phyloP scores from a whole-genome alignment of 306 rosid species.

The Vachellia pachyceras region DNA sequence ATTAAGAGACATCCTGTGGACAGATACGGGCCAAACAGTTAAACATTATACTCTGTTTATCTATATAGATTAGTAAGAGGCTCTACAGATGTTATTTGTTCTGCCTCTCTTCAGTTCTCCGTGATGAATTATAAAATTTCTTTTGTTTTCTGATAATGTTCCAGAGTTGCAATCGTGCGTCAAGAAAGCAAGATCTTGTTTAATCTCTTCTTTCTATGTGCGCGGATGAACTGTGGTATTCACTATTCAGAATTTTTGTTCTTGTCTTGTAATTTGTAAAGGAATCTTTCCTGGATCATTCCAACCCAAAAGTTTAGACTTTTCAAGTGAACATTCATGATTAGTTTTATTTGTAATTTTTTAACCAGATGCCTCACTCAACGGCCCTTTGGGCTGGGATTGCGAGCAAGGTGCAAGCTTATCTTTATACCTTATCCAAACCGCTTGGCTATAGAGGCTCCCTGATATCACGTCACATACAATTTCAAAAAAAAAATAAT shows the following conservation, averaged over 20 bases:
- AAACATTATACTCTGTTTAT: conserved; percentile 37
- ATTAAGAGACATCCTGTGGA: conserved; percentile 82
- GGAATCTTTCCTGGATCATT: not conserved
- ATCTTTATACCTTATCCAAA: not conserved
- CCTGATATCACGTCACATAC: not conserved
- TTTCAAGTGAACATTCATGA: not conserved
- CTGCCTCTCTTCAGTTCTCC: conserved; percentile 31
- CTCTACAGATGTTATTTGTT: conserved; percentile 29
- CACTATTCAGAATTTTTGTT: conserved; percentile 39
- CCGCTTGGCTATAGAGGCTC: not conserved
- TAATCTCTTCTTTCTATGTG: conserved; percentile 63
- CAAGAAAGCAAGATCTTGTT: conserved; percentile 79
- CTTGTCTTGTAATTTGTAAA: conserved; percentile 22
- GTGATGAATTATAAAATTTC: conserved; percentile 38
- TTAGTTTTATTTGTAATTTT: not conserved
- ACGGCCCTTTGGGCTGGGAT: not conserved
- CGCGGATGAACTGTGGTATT: conserved; percentile 63
- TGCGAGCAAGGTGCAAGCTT: not conserved
- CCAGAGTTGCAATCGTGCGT: conserved; percentile 59
- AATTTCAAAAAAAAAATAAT: not conserved
- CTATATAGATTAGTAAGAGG: conserved; percentile 1
- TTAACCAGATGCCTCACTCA: too few relatives aligned
- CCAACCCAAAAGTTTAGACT: not conserved
- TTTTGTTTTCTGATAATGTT: conserved; percentile 47
- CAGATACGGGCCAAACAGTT: conserved; percentile 96